Evolutionary conservation across 2,329 filamentous ascomycete genomes (phyloP).

Genomic region (Macroventuria anomochaeta): DNA sequence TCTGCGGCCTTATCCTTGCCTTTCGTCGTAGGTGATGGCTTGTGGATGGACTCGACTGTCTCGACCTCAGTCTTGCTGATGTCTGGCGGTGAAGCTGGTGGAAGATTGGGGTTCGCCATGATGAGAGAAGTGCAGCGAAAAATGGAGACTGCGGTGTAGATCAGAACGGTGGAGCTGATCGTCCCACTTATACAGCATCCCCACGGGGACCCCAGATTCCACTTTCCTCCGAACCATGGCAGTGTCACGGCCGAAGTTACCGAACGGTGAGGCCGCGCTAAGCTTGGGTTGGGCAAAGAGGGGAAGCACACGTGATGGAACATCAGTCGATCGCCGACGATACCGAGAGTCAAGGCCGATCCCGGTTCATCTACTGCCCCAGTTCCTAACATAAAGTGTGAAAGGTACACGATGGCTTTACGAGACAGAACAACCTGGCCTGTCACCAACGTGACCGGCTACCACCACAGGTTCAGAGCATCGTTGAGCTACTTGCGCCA

Average conservation of each 20-base stretch:
- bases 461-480: neutral
- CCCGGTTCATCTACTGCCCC: neutral
- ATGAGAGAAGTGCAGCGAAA: slow-evolving; percentile 4
- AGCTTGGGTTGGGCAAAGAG: neutral
- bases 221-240: slow-evolving; percentile 10
- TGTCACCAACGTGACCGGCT: neutral
- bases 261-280: neutral
- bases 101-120: slow-evolving; percentile 27
- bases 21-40: slow-evolving; percentile 17
- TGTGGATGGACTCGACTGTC: slow-evolving; percentile 37
- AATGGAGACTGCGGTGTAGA: slow-evolving; percentile 9
- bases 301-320: neutral
- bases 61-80: slow-evolving; percentile 34
- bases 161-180: slow-evolving; percentile 15
- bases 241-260: slow-evolving; percentile 28
- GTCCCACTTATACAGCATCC: slow-evolving; percentile 24
- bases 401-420: neutral
- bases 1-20: slow-evolving; percentile 58
- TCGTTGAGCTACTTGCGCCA: slow-evolving; percentile 28
- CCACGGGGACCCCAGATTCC: slow-evolving; percentile 37
- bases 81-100: slow-evolving; percentile 9
- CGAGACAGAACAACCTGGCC: neutral
- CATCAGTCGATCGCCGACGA: neutral
- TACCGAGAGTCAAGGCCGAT: slow-evolving; percentile 1
- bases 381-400: slow-evolving; percentile 1